These are phyloP conservation scores for Schizosaccharomyces versatilis DNA, from an alignment of 1,139 yeast genomes.

Conservation along the genomic window DNA sequence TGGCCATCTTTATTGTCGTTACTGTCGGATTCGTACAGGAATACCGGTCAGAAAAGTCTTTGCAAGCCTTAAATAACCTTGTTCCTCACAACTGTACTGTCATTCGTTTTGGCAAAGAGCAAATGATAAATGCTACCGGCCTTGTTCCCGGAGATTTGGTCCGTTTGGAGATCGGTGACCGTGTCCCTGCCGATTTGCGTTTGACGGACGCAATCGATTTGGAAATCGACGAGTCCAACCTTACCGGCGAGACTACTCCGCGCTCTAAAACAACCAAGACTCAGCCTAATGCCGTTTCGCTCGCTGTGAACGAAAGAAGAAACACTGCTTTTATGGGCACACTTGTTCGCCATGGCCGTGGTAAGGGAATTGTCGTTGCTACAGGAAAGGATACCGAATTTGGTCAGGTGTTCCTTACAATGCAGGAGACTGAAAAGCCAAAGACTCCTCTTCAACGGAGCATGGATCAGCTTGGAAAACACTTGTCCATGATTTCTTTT, in stretches of 20 bases:
- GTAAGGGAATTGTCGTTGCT: conserved; percentile 77
- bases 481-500: conserved; percentile 62
- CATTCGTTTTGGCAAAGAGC: conserved; percentile 49
- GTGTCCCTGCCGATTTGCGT: conserved; percentile 84
- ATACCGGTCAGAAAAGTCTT: conserved; percentile 75
- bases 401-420: conserved; percentile 78
- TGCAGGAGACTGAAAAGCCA: conserved; percentile 73
- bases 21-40: conserved; percentile 86
- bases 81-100: conserved; percentile 89
- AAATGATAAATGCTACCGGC: conserved; percentile 59
- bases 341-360: conserved; percentile 77
- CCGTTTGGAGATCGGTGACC: conserved; percentile 70
- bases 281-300: conserved; percentile 20
- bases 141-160: conserved; percentile 91
- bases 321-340: conserved; percentile 91
- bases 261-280: conserved; percentile 36
- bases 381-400: conserved; percentile 75
- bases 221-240: conserved; percentile 69
- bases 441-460: conserved; percentile 85
- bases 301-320: conserved; percentile 42
- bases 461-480: conserved; percentile 86
- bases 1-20: conserved; percentile 9
- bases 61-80: conserved; percentile 71
- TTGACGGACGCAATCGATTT: conserved; percentile 59
- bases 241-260: conserved; percentile 86